Evolutionary conservation across 2,329 filamentous ascomycete genomes (phyloP).

Genomic region (Colletotrichum incanum): DNA sequence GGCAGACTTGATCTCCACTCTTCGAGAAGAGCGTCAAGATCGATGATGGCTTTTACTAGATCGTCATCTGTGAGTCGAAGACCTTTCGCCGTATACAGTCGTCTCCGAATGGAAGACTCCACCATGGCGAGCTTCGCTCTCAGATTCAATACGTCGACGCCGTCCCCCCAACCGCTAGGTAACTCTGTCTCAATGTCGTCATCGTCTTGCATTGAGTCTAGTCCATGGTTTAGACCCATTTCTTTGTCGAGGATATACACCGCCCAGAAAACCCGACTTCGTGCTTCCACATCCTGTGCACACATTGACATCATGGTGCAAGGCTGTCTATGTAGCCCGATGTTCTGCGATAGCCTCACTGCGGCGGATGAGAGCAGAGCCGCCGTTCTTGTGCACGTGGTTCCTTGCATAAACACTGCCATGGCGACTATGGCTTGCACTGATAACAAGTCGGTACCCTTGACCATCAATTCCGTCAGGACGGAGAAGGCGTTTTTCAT

Average conservation of each 20-base stretch:
- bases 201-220: conserved; percentile 32
- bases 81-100: conserved; percentile 39
- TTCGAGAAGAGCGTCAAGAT: conserved; percentile 37
- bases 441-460: conserved; percentile 24
- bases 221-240: conserved; percentile 33
- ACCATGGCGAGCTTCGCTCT: conserved; percentile 42
- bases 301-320: conserved; percentile 35
- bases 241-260: conserved; percentile 42
- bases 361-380: conserved; percentile 31
- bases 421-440: conserved; percentile 39
- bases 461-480: conserved; percentile 33
- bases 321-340: conserved; percentile 37
- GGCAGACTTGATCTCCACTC: conserved; percentile 37
- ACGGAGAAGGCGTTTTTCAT: conserved; percentile 39
- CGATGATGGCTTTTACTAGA: conserved; percentile 34
- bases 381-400: conserved; percentile 29
- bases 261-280: conserved; percentile 41
- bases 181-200: conserved; percentile 38
- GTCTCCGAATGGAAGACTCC: conserved; percentile 34
- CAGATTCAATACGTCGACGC: conserved; percentile 21
- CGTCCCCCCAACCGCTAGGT: conserved; percentile 19
- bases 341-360: conserved; percentile 29
- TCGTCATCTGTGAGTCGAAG: conserved; percentile 26
- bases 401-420: conserved; percentile 40
- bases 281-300: conserved; percentile 26